Conservation (phyloP, 2,329 filamentous ascomycete species). For the Ophiostoma tasmaniense region DNA sequence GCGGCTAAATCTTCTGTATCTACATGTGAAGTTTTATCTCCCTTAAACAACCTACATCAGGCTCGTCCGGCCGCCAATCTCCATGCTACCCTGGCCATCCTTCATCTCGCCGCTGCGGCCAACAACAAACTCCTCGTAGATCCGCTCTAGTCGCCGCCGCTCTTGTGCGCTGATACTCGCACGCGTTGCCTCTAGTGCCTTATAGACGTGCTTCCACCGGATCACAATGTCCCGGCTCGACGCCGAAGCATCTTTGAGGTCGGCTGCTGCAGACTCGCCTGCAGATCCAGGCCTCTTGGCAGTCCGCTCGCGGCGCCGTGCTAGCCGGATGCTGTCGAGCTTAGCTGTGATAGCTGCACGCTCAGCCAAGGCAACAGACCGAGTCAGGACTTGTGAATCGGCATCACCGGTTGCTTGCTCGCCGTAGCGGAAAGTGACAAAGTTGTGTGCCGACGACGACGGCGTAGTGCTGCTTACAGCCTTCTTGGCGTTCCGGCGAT, state of each 20-base stretch:
- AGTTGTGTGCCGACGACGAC: conserved; percentile 39
- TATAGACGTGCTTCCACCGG: conserved; percentile 71
- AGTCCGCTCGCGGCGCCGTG: conserved; percentile 54
- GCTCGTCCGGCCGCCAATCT: conserved; percentile 86
- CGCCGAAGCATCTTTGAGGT: not conserved
- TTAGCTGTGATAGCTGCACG: conserved; percentile 73
- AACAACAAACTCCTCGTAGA: conserved; percentile 89
- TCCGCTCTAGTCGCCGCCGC: conserved; percentile 61
- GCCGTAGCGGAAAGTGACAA: conserved; percentile 80
- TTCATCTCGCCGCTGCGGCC: conserved; percentile 92
- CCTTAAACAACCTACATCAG: conserved; percentile 57
- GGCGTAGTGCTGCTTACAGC: not conserved
- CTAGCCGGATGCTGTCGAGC: conserved; percentile 66
- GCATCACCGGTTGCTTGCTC: conserved; percentile 29
- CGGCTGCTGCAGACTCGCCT: conserved; percentile 19
- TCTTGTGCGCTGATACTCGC: conserved; percentile 78
- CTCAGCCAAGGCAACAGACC: conserved; percentile 56
- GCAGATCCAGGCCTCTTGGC: conserved; percentile 16
- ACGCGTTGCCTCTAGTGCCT: conserved; percentile 66
- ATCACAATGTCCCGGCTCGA: conserved; percentile 61
- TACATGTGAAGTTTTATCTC: not conserved
- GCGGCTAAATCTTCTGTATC: not conserved
- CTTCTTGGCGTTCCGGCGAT: conserved; percentile 5
- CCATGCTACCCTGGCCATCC: conserved; percentile 81
- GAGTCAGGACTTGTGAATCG: conserved; percentile 36